Evolutionary conservation across 1,284 basidiomycete genomes (phyloP).

Genomic region (Albatrellus sp.): DNA sequence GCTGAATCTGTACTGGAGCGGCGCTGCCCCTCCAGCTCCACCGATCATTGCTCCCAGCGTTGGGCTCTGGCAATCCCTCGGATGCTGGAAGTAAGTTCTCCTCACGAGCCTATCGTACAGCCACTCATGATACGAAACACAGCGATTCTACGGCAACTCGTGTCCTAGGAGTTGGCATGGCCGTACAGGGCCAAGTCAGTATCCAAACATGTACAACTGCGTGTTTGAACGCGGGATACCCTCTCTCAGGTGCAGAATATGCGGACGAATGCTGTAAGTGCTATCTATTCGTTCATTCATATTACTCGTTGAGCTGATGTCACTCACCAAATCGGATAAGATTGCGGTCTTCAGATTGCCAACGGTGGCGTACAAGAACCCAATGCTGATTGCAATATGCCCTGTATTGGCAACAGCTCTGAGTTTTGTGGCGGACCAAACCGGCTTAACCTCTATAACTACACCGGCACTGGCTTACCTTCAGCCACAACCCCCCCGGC

Average conservation of each 20-base stretch:
- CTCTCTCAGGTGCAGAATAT: constrained; percentile 41
- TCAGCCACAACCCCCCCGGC: constrained; percentile 22
- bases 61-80: constrained; percentile 50
- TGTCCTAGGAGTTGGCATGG: constrained; percentile 30
- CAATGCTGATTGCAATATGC: constrained; percentile 46
- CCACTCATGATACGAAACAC: neutral
- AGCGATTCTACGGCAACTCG: constrained; percentile 40
- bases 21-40: constrained; percentile 36
- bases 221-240: constrained; percentile 49
- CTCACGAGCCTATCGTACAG: constrained; percentile 3
- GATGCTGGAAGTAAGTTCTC: constrained; percentile 45
- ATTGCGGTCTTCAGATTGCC: constrained; percentile 36
- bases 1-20: constrained; percentile 56
- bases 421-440: constrained; percentile 59
- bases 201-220: constrained; percentile 47
- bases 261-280: constrained; percentile 36
- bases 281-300: neutral
- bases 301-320: no score
- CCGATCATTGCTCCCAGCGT: constrained; percentile 36
- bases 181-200: constrained; percentile 33
- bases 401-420: constrained; percentile 43
- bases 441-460: constrained; percentile 42
- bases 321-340: constrained; percentile 19
- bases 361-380: constrained; percentile 34
- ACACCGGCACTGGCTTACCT: constrained; percentile 43